Conservation (phyloP, 306 rosid species). For the Gillenia trifoliata region DNA sequence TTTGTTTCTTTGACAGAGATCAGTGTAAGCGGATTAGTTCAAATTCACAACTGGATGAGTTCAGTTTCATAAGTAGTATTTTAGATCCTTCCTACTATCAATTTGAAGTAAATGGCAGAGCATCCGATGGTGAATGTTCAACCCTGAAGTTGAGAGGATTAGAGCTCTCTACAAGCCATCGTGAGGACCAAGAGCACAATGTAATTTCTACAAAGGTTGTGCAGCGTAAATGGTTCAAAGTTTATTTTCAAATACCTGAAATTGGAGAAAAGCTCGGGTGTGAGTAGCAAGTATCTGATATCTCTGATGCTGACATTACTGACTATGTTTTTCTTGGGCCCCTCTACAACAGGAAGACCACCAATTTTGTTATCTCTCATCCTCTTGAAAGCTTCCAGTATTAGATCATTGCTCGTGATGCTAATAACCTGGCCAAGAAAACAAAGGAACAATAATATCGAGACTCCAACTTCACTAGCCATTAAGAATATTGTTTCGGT, state of each 20-base stretch:
- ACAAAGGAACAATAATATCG: not conserved
- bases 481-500: not conserved
- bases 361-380: slow-evolving; percentile 77
- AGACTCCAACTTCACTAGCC: slow-evolving; percentile 12
- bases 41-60: not conserved
- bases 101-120: not conserved
- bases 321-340: slow-evolving; percentile 58
- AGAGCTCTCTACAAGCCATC: not conserved
- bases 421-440: slow-evolving; percentile 50
- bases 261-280: slow-evolving; percentile 75
- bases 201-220: not conserved
- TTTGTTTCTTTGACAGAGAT: not conserved
- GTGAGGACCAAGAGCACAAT: not conserved
- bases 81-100: not conserved
- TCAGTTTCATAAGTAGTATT: not conserved
- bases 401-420: slow-evolving; percentile 52
- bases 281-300: slow-evolving; percentile 63
- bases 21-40: not conserved
- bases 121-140: not conserved
- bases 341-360: slow-evolving; percentile 78
- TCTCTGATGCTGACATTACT: slow-evolving; percentile 76
- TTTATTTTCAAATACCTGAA: slow-evolving; percentile 46
- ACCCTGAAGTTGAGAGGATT: not conserved
- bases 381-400: slow-evolving; percentile 89
- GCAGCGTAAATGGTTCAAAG: not conserved